Base-by-base conservation (phyloP, 768 basidiomycete genomes). In the Mycena indigotica region DNA sequence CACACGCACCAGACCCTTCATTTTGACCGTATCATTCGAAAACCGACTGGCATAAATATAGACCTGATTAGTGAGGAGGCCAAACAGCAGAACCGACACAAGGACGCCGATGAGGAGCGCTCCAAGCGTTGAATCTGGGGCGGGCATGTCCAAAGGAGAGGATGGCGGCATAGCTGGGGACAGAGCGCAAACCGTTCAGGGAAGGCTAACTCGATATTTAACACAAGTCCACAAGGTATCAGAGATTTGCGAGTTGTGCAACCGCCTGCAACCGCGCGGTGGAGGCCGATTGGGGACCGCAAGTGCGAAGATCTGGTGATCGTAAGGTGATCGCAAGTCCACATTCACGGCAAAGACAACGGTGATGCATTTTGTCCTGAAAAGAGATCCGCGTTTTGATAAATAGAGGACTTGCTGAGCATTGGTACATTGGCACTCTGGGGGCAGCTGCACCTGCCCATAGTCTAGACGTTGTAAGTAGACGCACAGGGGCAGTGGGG, bases 31-130 rank as follows among this genome's bases (percentile, higher is more conserved):
- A 32, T 61, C 60, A 15, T 49, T 56, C 25, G 60, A 48, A 28
- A 57, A 61, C 5, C 60, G 55, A 13, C 28, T 24, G 15, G 28
- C 25, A 16, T 61, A 61, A 3, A 54, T n/a, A 32, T 61, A 61
- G 3, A 19, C 17, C 15, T 61, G 60, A 3, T 46, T 53, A 5
- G 52, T 41, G 17, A 55, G 48, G 5, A 61, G 38, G 3, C 60
- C 60, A 41, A 61, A 61, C 3, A 61, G 25, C 28, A 61, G 28
- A 19, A 41, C 52, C 15, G 52, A 53, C n/a, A 53, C 38, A 15
- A 61, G 55, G 26, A 57, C 55, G 8, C 60, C 60, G 28, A 61
- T 35, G 4, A 53, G 48, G 24, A 61, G 46, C 29, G 60, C 55
- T 24, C 46, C 46, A 26, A 48, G 46, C 46, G 46, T 48, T 12